Evolutionary conservation across 2,329 filamentous ascomycete species (phyloP), one percentile per base, ranked within the genome.

Genomic region (Colletotrichum caudatum): DNA sequence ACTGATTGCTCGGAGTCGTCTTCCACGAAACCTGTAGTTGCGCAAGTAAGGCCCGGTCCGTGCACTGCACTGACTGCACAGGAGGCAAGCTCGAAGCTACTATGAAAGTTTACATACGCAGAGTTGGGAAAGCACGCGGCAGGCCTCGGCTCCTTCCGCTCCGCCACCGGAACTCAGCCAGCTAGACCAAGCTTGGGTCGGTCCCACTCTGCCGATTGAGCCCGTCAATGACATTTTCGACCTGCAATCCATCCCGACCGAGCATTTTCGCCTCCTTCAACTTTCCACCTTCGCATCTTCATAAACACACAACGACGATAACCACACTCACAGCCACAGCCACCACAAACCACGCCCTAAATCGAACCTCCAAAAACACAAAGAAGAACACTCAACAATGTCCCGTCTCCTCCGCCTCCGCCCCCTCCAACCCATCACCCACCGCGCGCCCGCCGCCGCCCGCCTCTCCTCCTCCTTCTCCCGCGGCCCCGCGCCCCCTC

Each of bases 401-500:
- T 76, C 75, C 57, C 77, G 75, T 72, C 66, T 76, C 67, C 77
- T 77, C 61, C 73, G 64, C 61, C 66, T 72, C 57, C 56, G 54
- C 58, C 68, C 61, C 58, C 71, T 69, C 37, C 64, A 70, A 63
- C 60, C 68, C 61, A 51, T 53, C 44, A n/a, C 8, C 64, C 41
- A 62, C 68, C 64, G 37, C 48, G 56, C 69, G 51, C 46, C 70
- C 65, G 23, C 46, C 63, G 57, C 66, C 53, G 37, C 57, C 66
- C 59, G 59, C 48, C 54, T 57, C 58, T 51, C 73, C 68, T 74
- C 69, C 67, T 78, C 82, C 74, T 88, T 87, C 82, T 80, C 82
- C 66, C 78, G 84, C 23, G 85, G 85, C 16, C 93, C 95, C 33
- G 83, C 93, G 9, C 96, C 96, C 20, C 95, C 94, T 0, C 93